Conservation (phyloP, 2,329 filamentous ascomycete species). For the Trichoderma sp. region DNA sequence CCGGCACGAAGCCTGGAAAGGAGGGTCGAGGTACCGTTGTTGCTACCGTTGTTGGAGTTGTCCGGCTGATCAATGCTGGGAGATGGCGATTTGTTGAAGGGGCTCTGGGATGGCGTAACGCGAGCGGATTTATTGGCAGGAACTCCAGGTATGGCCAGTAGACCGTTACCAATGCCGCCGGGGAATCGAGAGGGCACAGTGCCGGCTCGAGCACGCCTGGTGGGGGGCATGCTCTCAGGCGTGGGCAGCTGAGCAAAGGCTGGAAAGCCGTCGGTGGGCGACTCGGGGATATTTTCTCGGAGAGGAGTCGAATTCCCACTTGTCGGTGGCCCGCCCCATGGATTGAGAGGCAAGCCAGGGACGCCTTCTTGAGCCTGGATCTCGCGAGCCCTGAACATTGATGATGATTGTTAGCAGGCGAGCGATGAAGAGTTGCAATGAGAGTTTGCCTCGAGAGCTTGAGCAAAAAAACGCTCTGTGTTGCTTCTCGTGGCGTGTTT, state of each 20-base stretch:
- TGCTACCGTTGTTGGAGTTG: constrained; percentile 39
- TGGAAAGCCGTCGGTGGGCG: constrained; percentile 92
- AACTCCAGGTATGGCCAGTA: constrained; percentile 59
- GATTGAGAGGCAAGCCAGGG: constrained; percentile 66
- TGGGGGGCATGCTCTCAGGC: constrained; percentile 67
- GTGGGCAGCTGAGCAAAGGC: constrained; percentile 78
- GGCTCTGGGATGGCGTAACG: constrained; percentile 83
- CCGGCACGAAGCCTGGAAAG: constrained; percentile 87
- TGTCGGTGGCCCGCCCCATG: constrained; percentile 94
- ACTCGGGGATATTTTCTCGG: constrained; percentile 96
- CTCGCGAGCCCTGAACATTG: constrained; percentile 73
- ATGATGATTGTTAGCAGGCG: neutral
- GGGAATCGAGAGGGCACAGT: constrained; percentile 95
- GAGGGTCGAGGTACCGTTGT: constrained; percentile 66
- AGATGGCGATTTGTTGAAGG: constrained; percentile 71
- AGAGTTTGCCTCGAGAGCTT: neutral
- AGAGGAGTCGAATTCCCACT: constrained; percentile 96
- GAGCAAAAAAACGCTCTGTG: neutral
- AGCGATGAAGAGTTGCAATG: neutral
- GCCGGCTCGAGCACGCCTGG: constrained; percentile 83
- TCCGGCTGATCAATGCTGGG: constrained; percentile 56
- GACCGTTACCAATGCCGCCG: constrained; percentile 65
- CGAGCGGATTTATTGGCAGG: constrained; percentile 83
- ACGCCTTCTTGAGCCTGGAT: constrained; percentile 97
- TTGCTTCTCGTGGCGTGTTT: constrained; percentile 4